These are phyloP conservation scores for Tuber magnatum DNA, from an alignment of 495 filamentous ascomycete species.

Conservation along the genomic window DNA sequence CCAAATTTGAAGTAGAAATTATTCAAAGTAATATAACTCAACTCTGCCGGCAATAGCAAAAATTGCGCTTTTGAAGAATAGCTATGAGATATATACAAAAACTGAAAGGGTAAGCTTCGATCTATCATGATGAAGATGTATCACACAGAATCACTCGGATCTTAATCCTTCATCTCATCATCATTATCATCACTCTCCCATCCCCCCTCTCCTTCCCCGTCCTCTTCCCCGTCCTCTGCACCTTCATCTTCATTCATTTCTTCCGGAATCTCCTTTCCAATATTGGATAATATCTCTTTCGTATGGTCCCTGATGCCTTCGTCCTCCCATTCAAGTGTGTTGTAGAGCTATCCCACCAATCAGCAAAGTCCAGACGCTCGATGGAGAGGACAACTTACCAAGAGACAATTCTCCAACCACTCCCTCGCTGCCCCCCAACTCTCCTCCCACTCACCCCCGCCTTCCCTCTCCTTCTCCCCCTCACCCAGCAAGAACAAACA, in stretches of 20 bases:
- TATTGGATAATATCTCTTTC: conserved; percentile 51
- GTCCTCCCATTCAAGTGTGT: conserved; percentile 63
- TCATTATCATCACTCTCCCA: conserved; percentile 51
- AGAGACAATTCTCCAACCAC: conserved; percentile 38
- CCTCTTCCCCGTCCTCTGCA: conserved; percentile 46
- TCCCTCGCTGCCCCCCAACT: conserved; percentile 44
- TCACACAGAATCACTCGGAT: conserved; percentile 7
- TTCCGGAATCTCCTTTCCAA: conserved; percentile 54
- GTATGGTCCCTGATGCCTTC: conserved; percentile 61
- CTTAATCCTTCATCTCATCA: conserved; percentile 43
- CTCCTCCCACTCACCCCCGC: conserved; percentile 43
- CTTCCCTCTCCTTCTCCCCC: conserved; percentile 40
- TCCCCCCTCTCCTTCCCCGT: conserved; percentile 47
- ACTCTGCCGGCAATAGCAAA: background rate
- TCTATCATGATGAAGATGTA: background rate
- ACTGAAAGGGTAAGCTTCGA: background rate
- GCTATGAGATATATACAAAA: conserved; percentile 6
- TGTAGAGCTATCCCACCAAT: conserved; percentile 55
- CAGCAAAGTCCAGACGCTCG: conserved; percentile 46
- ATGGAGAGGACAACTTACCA: conserved; percentile 12
- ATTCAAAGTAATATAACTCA: background rate
- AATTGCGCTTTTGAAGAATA: background rate
- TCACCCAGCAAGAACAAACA: conserved; percentile 70
- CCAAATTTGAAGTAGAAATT: background rate
- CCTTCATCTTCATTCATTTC: conserved; percentile 45